Base-by-base conservation (phyloP, 2,329 filamentous ascomycete genomes). In the Drechslerella coelobrocha region DNA sequence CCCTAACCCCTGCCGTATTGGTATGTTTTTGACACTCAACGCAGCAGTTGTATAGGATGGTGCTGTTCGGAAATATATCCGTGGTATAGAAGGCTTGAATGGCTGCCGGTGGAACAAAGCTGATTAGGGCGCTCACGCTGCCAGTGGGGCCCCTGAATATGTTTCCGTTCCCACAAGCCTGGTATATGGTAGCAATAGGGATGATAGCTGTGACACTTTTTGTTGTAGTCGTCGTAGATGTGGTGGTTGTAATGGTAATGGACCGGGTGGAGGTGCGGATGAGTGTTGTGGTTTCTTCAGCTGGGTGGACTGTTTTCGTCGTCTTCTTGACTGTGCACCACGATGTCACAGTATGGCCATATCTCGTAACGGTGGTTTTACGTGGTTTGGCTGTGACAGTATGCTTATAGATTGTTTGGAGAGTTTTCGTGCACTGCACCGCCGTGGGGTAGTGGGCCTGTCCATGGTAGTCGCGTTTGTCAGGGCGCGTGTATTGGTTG, bases 391-490 rank as follows among this genome's bases (percentile, higher is more conserved):
- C 53, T 6, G 52, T 63, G 14, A 54, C 10, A 1, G 59, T 63
- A n/a, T 54, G 37, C 14, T 54, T 50, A 48, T 54, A 34, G 23
- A 71, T 51, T 3, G 52, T 62, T 24, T 63, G 19, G 12, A 71
- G 29, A 8, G 66, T 63, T 14, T 63, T 71, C 1, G 66, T 71
- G 31, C 66, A 71, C 19, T 60, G 52, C 1, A 71, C 23, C 4
- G 66, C 59, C 7, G 66, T 54, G 2, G 66, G 66, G 31, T 63
- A 63, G 17, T 21, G 8, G 6, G n/a, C 37, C 6, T 51, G 34
- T 17, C 12, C 21, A 14, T 57, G 21, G 9, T 57, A 21, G 17
- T 34, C 51, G 17, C 48, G 24, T 14, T 61, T 39, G 3, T 53
- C 48, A 4, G 52, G 19, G 4, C 17, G n/a, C 1, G 57, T 63